Evolutionary conservation across 176 grass and related monocot genomes (phyloP).

Genomic region (Miscanthus lutarioriparius): DNA sequence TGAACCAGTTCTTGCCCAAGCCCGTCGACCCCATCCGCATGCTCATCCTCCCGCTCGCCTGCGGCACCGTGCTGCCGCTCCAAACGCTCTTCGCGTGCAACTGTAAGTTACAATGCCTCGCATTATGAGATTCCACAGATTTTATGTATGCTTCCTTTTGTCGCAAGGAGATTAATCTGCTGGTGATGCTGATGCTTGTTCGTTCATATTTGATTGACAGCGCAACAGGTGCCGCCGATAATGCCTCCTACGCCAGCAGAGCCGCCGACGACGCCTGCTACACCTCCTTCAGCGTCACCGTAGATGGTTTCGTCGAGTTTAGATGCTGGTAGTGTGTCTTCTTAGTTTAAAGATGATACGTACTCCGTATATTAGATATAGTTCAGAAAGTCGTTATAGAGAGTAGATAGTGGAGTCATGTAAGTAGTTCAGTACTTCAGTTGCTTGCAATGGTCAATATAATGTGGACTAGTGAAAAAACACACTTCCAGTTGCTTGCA

Average conservation of each 20-base stretch:
- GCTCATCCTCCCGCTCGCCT: constrained; percentile 6
- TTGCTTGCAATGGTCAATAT: not conserved
- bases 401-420: not conserved
- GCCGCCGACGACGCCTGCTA: not conserved
- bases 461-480: too few relatives aligned
- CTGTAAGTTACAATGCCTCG: not conserved
- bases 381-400: not conserved
- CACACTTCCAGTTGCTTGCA: too few relatives aligned
- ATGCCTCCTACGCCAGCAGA: not conserved
- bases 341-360: not conserved
- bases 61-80: constrained; percentile 1
- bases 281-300: not conserved
- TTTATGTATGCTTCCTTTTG: not conserved
- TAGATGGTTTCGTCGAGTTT: not conserved
- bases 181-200: not conserved
- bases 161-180: not conserved
- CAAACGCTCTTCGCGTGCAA: not conserved
- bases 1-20: not conserved
- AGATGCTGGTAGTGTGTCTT: not conserved
- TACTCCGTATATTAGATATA: not conserved
- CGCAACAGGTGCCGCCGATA: constrained; percentile 15
- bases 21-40: constrained; percentile 12
- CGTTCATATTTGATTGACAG: constrained; percentile 17
- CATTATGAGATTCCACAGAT: not conserved
- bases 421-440: not conserved